Conservation (phyloP, 345 rosid species). For the Euclidium syriacum region DNA sequence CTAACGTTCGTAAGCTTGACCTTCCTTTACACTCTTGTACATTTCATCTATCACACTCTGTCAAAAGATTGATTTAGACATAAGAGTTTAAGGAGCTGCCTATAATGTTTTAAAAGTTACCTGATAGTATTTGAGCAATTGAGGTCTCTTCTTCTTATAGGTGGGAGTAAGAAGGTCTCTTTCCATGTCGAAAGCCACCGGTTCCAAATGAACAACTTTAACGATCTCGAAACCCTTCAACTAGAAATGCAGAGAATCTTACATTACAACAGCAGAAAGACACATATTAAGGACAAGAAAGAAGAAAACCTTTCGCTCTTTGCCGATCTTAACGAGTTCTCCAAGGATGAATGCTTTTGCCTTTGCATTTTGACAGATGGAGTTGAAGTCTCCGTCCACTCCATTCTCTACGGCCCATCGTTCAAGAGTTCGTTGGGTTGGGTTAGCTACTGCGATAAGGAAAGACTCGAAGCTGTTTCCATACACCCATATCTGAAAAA, state of each 20-base stretch:
- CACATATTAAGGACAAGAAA: background rate
- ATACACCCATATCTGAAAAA: conserved; percentile 67
- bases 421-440: conserved; percentile 54
- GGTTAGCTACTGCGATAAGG: conserved; percentile 67
- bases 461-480: conserved; percentile 83
- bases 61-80: background rate
- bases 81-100: background rate
- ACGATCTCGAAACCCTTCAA: conserved; percentile 73
- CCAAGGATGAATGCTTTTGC: conserved; percentile 59
- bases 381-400: conserved; percentile 48
- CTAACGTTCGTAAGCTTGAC: conserved; percentile 19
- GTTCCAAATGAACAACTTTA: conserved; percentile 68
- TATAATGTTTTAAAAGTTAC: conserved; percentile 21
- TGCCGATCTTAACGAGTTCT: conserved; percentile 59
- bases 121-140: conserved; percentile 71
- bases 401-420: conserved; percentile 64
- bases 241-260: conserved; percentile 32
- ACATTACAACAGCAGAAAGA: background rate
- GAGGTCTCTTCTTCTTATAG: conserved; percentile 89
- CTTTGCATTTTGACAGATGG: conserved; percentile 55
- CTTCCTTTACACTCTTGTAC: conserved; percentile 25
- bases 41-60: conserved; percentile 32
- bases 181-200: conserved; percentile 65
- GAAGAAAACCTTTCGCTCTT: conserved; percentile 55
- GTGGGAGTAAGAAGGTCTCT: conserved; percentile 85